Evolutionary conservation across 768 basidiomycete genomes (phyloP).

Genomic region (Nidularia pulvinata): DNA sequence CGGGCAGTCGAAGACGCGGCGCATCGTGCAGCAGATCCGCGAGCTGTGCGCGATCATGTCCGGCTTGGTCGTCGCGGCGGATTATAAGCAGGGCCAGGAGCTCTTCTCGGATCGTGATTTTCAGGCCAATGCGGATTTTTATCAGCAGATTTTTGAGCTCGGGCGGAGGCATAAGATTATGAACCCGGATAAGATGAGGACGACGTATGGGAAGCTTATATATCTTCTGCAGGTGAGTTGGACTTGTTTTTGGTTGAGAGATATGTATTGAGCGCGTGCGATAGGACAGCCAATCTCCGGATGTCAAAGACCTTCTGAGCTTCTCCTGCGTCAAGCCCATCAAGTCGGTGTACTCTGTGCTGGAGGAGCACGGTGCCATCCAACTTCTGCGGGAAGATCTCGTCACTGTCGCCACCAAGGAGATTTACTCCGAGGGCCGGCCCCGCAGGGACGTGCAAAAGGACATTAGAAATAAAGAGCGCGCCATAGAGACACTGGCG

Average conservation of each 20-base stretch:
- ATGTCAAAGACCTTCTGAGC: slow-evolving; percentile 77
- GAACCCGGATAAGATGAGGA: slow-evolving; percentile 92
- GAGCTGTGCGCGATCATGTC: slow-evolving; percentile 90
- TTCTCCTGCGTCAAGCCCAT: slow-evolving; percentile 83
- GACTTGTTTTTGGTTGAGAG: neutral
- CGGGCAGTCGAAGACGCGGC: slow-evolving; percentile 80
- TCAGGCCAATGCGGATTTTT: slow-evolving; percentile 77
- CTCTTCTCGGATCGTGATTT: slow-evolving; percentile 84
- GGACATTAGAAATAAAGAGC: slow-evolving; percentile 84
- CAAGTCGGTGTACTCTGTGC: slow-evolving; percentile 66
- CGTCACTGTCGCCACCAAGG: slow-evolving; percentile 75
- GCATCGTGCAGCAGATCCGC: slow-evolving; percentile 84
- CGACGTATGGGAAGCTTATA: slow-evolving; percentile 85
- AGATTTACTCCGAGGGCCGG: slow-evolving; percentile 76
- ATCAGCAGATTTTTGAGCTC: slow-evolving; percentile 78
- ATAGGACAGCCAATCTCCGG: slow-evolving; percentile 84
- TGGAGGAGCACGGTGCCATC: slow-evolving; percentile 64
- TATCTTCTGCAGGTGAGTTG: slow-evolving; percentile 74
- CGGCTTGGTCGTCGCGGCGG: slow-evolving; percentile 77
- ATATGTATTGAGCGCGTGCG: slow-evolving; percentile 1
- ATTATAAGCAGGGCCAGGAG: slow-evolving; percentile 89
- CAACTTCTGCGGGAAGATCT: slow-evolving; percentile 78
- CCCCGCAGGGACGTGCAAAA: slow-evolving; percentile 78
- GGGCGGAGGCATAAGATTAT: slow-evolving; percentile 88
- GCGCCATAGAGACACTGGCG: slow-evolving; percentile 78